These are phyloP conservation scores for Brassica balearica DNA, from an alignment of 441 rosid genomes.

Conservation along the genomic window DNA sequence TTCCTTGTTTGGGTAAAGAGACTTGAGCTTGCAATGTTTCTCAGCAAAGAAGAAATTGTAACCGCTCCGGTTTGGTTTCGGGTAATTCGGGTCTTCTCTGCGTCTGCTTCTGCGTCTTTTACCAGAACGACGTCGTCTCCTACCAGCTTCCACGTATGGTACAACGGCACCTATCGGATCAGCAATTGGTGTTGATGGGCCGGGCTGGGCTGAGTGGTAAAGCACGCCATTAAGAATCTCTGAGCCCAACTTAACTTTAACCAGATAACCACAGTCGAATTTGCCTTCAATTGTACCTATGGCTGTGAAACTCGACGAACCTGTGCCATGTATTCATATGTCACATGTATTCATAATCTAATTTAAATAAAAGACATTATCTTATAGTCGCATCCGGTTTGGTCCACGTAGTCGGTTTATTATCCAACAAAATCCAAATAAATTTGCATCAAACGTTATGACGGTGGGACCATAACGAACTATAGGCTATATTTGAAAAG, in stretches of 20 bases:
- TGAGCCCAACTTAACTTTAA: conserved; percentile 79
- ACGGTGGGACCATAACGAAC: conserved; percentile 38
- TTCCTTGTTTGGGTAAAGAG: conserved; percentile 80
- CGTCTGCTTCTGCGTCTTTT: conserved; percentile 69
- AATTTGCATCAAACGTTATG: conserved; percentile 42
- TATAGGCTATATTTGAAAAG: conserved; percentile 38
- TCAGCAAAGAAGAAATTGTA: conserved; percentile 97
- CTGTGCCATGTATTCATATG: conserved; percentile 44
- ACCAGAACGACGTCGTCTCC: conserved; percentile 51
- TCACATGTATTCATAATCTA: conserved; percentile 32
- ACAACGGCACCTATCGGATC: conserved; percentile 40
- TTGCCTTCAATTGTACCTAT: conserved; percentile 85
- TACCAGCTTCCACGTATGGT: conserved; percentile 46
- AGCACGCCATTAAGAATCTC: conserved; percentile 84
- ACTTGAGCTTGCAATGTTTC: conserved; percentile 84
- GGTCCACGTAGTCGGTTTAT: conserved; percentile 21
- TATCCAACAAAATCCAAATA: conserved; percentile 40
- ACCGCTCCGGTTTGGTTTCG: conserved; percentile 97
- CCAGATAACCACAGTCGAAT: conserved; percentile 92
- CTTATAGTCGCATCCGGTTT: conserved; percentile 23
- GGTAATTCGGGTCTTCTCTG: conserved; percentile 85
- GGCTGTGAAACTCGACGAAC: conserved; percentile 60
- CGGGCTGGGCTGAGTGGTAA: conserved; percentile 65
- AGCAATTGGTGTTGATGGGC: conserved; percentile 27
- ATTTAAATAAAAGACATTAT: conserved; percentile 20